Evolutionary conservation across 495 filamentous ascomycete species (phyloP), one percentile per base, ranked within the genome.

Genomic region (Penicillium antarcticum): DNA sequence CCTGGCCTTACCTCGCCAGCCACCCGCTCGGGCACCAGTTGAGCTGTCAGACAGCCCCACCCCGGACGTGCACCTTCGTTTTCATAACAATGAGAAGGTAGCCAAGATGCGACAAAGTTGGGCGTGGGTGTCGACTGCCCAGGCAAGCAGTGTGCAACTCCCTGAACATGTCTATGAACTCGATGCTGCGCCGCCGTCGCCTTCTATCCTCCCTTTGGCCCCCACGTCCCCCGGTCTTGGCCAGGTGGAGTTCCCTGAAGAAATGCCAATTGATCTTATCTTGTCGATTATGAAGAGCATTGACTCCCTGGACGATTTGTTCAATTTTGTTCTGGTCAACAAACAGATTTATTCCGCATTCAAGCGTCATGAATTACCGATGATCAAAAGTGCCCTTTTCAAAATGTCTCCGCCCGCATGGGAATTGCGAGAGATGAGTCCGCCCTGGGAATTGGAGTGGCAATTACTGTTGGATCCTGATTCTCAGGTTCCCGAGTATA

Each of bases 361-460:
- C 64, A 87, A 87, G 56, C 63, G 70, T 5, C 71, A 83, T 43
- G 84, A 87, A 49, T 61, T 85, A 29, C 56, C 62, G 1, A 63
- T 87, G 12, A 78, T 86, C 48, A 80, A 79, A 35, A 66, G 65
- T n/a, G 69, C 80, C 1, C 65, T 84, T 1, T 77, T 72, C 48
- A 75, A 67, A 48, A 77, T 77, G 75, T 85, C 80, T 0, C 78
- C 82, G n/a, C 72, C 84, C 1, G 83, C 83, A 2, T 86, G 80
- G 81, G 84, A 87, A 57, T 66, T 83, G 48, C 81, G 82, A 17
- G 82, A 87, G 57, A 80, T 84, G 65, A 81, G 77, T 47, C 76
- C 78, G 14, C 81, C 81, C 0, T 79, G 77, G 62, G 67, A 67
- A 33, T 71, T 67, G n/a, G 65, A 76, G 17, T 69, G 71, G 56